phyloP scores from a whole-genome alignment of 257 asterid species.

The Vinca minor region DNA sequence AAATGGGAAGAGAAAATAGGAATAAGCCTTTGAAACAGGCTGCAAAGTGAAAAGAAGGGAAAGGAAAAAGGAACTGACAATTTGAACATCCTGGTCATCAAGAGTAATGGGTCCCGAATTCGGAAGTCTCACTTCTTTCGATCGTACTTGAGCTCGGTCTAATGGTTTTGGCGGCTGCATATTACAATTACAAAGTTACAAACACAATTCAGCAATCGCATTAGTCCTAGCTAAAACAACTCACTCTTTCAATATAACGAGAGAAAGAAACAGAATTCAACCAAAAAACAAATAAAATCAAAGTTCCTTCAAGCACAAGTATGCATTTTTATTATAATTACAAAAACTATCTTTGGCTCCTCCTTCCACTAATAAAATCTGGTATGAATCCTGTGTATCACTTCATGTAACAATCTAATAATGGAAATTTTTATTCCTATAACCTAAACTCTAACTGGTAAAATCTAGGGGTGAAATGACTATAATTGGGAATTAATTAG shows the following conservation, averaged over 20 bases:
- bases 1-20: neutral
- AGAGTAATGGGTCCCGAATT: slow-evolving; percentile 65
- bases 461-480: no score
- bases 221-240: neutral
- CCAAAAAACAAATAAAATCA: neutral
- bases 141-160: slow-evolving; percentile 81
- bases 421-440: no score
- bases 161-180: slow-evolving; percentile 69
- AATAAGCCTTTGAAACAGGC: neutral
- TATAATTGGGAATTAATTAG: no score
- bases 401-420: no score
- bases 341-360: no score
- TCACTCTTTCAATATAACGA: neutral
- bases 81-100: slow-evolving; percentile 86
- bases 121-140: slow-evolving; percentile 72
- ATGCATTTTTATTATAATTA: neutral
- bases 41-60: slow-evolving; percentile 10
- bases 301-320: neutral
- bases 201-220: neutral
- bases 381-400: no score
- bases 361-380: no score
- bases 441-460: no score
- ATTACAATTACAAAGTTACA: neutral
- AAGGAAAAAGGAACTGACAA: slow-evolving; percentile 43
- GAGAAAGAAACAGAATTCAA: neutral